Percentiles rank a stretch among this genome's conserved stretches.
These are phyloP conservation scores for Naegleria fowleri DNA, from an alignment of 208 protist species.

Conservation along the genomic window DNA sequence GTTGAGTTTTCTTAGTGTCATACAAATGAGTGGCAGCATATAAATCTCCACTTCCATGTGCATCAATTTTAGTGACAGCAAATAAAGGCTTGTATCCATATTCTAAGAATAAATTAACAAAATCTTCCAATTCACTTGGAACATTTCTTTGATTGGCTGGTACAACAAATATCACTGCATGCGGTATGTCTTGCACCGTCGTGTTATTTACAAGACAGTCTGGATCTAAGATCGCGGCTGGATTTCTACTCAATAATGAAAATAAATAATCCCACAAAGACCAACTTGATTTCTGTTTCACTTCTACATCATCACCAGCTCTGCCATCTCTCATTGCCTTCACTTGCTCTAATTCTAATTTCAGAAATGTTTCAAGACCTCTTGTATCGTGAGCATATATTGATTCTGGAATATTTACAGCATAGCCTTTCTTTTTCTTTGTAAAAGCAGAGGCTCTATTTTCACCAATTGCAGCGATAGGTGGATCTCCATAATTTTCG, in stretches of 20 bases:
- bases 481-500: neutral
- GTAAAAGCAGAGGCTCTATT: neutral
- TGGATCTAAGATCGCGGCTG: neutral
- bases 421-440: slow-evolving; percentile 17
- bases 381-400: slow-evolving; percentile 6
- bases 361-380: slow-evolving; percentile 5
- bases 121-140: slow-evolving; percentile 17
- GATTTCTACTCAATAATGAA: slow-evolving; percentile 7
- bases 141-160: slow-evolving; percentile 20
- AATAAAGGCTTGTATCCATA: slow-evolving; percentile 25
- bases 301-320: neutral
- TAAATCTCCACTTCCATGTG: neutral
- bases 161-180: slow-evolving; percentile 13
- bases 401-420: neutral
- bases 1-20: slow-evolving; percentile 1
- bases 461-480: neutral
- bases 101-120: slow-evolving; percentile 29
- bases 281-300: slow-evolving; percentile 5
- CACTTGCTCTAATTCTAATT: slow-evolving; percentile 3
- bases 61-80: slow-evolving; percentile 23
- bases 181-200: neutral
- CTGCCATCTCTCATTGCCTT: neutral
- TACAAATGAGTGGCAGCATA: slow-evolving; percentile 19
- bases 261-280: slow-evolving; percentile 16
- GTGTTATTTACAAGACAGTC: neutral